A percentile compares a stretch with the other conserved stretches of the same genome.
Conservation (phyloP, 2,329 filamentous ascomycete genomes). For the Botryotinia calthae region DNA sequence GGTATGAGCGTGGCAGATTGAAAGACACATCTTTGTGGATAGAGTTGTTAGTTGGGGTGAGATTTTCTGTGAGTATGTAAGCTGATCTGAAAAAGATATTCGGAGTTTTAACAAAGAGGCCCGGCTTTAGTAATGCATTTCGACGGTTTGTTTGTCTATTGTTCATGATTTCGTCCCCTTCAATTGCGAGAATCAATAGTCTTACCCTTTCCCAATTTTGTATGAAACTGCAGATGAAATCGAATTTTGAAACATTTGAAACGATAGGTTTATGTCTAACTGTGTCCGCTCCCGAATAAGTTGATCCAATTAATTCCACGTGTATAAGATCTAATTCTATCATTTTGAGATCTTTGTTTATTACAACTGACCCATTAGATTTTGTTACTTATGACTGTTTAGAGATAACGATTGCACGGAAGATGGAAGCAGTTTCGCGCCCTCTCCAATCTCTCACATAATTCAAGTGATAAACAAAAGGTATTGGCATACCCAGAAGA, state of each 20-base stretch:
- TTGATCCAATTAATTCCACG: neutral
- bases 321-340: neutral
- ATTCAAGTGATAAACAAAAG: neutral
- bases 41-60: too few relatives aligned
- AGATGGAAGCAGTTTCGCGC: neutral
- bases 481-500: neutral
- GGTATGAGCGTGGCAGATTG: neutral
- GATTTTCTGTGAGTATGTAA: neutral
- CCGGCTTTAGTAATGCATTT: neutral
- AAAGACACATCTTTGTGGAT: neutral
- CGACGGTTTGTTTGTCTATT: neutral
- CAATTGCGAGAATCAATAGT: neutral
- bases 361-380: fast-evolving
- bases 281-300: neutral
- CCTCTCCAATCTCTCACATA: fast-evolving
- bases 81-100: neutral
- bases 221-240: neutral
- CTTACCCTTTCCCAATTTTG: fast-evolving
- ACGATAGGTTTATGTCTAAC: neutral
- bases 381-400: neutral
- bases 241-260: neutral
- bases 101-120: neutral
- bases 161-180: neutral
- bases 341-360: neutral
- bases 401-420: fast-evolving